phyloP scores from a whole-genome alignment of 805 yeast genomes.

The Kuraishia hungarica region DNA sequence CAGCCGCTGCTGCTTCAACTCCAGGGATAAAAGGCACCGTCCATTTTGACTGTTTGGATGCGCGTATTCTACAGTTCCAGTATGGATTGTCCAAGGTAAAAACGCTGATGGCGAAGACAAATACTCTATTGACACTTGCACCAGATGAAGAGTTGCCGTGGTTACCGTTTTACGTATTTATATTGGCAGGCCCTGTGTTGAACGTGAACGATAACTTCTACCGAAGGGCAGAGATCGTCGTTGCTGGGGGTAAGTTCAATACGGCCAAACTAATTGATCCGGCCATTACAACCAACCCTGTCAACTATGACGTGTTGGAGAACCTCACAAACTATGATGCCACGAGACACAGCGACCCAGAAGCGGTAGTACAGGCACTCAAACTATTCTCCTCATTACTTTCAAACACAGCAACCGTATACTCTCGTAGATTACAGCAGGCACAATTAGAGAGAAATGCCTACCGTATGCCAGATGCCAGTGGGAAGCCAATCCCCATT shows the following conservation, averaged over 20 bases:
- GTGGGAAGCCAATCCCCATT: slow-evolving; percentile 8
- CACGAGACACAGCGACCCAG: slow-evolving; percentile 11
- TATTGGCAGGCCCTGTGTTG: slow-evolving; percentile 30
- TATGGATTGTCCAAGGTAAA: slow-evolving; percentile 35
- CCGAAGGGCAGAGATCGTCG: slow-evolving; percentile 27
- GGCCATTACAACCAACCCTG: slow-evolving; percentile 25
- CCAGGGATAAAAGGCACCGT: slow-evolving; percentile 23
- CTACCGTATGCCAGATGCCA: slow-evolving; percentile 5
- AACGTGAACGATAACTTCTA: slow-evolving; percentile 30
- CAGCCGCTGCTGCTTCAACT: slow-evolving; percentile 26
- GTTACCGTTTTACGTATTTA: slow-evolving; percentile 22
- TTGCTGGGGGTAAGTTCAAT: slow-evolving; percentile 32
- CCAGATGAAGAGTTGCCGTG: slow-evolving; percentile 11
- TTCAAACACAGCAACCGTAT: slow-evolving; percentile 18
- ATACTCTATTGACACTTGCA: slow-evolving; percentile 10
- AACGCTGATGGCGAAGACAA: slow-evolving; percentile 16
- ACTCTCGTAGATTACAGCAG: slow-evolving; percentile 16
- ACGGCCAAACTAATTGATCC: slow-evolving; percentile 30
- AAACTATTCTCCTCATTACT: slow-evolving; percentile 18
- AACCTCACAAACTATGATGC: slow-evolving; percentile 23
- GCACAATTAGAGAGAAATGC: slow-evolving; percentile 14
- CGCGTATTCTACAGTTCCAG: slow-evolving; percentile 49
- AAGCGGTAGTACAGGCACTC: slow-evolving; percentile 16
- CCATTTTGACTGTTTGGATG: slow-evolving; percentile 40
- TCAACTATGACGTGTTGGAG: slow-evolving; percentile 25